Conservation (phyloP, 2,329 filamentous ascomycete species). For the Sclerotinia borealis region DNA sequence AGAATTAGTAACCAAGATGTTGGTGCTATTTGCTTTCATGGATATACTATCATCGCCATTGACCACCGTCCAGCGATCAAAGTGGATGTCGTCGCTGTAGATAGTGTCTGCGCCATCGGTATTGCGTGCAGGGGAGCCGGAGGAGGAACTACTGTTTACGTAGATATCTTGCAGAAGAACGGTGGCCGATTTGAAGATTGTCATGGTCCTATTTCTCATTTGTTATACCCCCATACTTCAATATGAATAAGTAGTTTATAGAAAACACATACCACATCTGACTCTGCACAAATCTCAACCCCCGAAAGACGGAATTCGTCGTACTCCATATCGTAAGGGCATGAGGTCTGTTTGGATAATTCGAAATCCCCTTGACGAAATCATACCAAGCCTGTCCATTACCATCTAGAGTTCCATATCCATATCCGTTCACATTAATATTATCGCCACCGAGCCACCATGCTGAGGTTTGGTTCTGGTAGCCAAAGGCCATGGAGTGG, state of each 20-base stretch:
- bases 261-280: conserved; percentile 47
- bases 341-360: conserved; percentile 46
- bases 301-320: conserved; percentile 43
- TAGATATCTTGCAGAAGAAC: conserved; percentile 45
- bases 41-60: conserved; percentile 50
- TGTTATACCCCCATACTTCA: background rate
- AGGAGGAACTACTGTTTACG: conserved; percentile 41
- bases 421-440: conserved; percentile 45
- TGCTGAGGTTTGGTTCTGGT: conserved; percentile 51
- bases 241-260: background rate
- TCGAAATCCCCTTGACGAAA: conserved; percentile 39
- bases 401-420: conserved; percentile 49
- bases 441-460: conserved; percentile 50
- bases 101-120: conserved; percentile 47
- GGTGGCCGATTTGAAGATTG: conserved; percentile 35
- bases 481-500: conserved; percentile 35
- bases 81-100: conserved; percentile 45
- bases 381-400: conserved; percentile 57
- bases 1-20: conserved; percentile 46
- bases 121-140: conserved; percentile 34
- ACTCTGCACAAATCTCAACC: conserved; percentile 47
- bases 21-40: conserved; percentile 50
- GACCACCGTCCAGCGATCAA: conserved; percentile 43
- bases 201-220: conserved; percentile 36
- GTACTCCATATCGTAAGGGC: conserved; percentile 43